Conservation (phyloP, 768 basidiomycete genomes). For the Phaffia tasmanica region DNA sequence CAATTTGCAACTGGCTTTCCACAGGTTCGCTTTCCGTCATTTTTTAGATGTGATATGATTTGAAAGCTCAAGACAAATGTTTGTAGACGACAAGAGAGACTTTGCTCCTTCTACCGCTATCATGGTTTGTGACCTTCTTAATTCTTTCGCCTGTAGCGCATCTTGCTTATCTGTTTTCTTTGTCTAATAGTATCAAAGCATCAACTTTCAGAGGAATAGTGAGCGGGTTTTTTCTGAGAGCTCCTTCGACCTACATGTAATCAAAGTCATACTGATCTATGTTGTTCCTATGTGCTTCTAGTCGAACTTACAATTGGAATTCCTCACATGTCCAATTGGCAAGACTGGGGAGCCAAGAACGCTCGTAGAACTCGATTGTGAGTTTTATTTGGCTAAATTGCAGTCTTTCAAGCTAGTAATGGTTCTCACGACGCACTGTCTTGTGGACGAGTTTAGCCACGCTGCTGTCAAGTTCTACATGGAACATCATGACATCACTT, state of each 20-base stretch:
- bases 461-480: constrained; percentile 42
- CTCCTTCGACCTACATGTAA: no score
- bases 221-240: no score
- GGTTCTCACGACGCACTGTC: neutral
- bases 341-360: constrained; percentile 55
- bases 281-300: no score
- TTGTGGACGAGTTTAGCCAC: neutral
- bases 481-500: constrained; percentile 55
- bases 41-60: no score
- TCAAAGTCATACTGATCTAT: no score
- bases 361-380: constrained; percentile 65
- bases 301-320: constrained; percentile 60
- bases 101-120: constrained; percentile 58
- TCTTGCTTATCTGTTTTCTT: neutral
- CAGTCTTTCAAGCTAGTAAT: neutral
- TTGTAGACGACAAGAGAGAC: constrained; percentile 61
- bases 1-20: constrained; percentile 61
- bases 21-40: constrained; percentile 34
- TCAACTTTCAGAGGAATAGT: constrained; percentile 52
- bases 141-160: no score
- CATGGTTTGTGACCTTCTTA: constrained; percentile 35
- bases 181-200: constrained; percentile 42
- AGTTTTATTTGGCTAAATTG: constrained; percentile 53
- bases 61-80: no score
- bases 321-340: constrained; percentile 35